Evolutionary conservation across 2,329 filamentous ascomycete genomes (phyloP).

Genomic region (Alternaria triticina): DNA sequence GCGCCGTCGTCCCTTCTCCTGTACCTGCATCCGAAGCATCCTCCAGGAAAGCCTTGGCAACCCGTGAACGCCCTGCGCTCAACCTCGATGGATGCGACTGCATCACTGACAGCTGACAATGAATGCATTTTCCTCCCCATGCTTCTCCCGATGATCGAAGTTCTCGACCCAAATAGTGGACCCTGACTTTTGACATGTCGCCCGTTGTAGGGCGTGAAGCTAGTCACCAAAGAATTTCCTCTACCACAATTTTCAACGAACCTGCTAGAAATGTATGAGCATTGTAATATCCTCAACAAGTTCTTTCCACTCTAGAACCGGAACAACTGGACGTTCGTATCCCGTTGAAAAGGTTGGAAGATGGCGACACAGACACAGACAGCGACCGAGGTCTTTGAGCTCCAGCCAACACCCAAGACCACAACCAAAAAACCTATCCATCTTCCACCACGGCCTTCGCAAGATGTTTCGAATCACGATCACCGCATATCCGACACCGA

Average conservation of each 20-base stretch:
- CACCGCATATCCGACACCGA: not conserved
- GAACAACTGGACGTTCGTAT: not conserved
- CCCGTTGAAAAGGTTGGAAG: not conserved
- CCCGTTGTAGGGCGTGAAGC: not conserved
- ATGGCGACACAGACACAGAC: conserved; percentile 6
- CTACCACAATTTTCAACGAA: not conserved
- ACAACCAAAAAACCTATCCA: not conserved
- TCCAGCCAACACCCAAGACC: not conserved
- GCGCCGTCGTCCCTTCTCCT: not conserved
- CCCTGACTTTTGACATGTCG: not conserved
- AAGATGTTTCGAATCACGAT: not conserved
- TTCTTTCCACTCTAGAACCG: not conserved
- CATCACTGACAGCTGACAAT: not conserved
- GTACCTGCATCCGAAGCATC: not conserved
- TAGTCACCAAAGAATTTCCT: not conserved
- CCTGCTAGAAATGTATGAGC: not conserved
- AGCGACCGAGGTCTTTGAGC: not conserved
- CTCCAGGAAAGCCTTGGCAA: not conserved
- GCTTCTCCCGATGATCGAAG: not conserved
- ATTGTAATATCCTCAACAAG: not conserved
- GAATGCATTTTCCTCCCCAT: not conserved
- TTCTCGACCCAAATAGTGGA: not conserved
- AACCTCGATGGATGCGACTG: not conserved
- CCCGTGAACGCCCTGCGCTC: not conserved
- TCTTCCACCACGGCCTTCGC: not conserved